Percentiles rank a stretch among this genome's conserved stretches.
Evolutionary conservation across 2,329 filamentous ascomycete genomes (phyloP).

Genomic region (Venturia asperata): DNA sequence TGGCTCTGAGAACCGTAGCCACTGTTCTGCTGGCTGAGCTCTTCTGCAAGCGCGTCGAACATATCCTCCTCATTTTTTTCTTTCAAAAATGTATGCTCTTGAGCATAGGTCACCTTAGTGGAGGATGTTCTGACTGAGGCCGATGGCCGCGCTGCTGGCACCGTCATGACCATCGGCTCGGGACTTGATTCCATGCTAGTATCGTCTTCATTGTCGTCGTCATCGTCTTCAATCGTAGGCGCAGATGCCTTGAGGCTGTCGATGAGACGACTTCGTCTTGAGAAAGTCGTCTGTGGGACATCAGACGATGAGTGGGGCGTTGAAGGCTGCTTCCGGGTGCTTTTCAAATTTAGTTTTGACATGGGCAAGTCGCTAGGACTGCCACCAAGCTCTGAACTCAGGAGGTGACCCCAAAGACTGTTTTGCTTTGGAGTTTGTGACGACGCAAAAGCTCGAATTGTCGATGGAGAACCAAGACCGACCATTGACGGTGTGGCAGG

Average conservation of each 20-base stretch:
- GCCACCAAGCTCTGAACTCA: constrained; percentile 8
- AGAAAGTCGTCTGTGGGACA: constrained; percentile 4
- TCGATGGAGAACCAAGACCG: constrained; percentile 3
- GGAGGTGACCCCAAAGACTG: constrained; percentile 25
- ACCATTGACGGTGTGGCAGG: not conserved
- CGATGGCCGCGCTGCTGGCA: constrained; percentile 25
- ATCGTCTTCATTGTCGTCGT: constrained; percentile 23
- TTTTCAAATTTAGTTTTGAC: constrained; percentile 8
- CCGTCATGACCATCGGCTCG: not conserved
- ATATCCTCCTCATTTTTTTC: constrained; percentile 35
- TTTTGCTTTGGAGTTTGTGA: constrained; percentile 34
- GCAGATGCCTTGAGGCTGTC: constrained; percentile 19
- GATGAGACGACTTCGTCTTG: constrained; percentile 15
- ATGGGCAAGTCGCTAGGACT: constrained; percentile 18
- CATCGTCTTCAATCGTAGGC: constrained; percentile 21
- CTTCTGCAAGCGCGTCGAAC: constrained; percentile 18
- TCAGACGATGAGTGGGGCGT: constrained; percentile 19
- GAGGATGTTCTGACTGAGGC: constrained; percentile 26
- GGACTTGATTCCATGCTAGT: not conserved
- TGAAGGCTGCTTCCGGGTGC: not conserved
- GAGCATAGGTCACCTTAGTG: constrained; percentile 51
- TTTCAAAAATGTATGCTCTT: constrained; percentile 52
- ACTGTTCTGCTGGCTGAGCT: constrained; percentile 11
- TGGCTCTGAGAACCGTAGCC: constrained; percentile 6
- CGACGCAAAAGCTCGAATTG: constrained; percentile 19